phyloP scores from a whole-genome alignment of 2,329 filamentous ascomycete genomes.

The Mollisia scopiformis region DNA sequence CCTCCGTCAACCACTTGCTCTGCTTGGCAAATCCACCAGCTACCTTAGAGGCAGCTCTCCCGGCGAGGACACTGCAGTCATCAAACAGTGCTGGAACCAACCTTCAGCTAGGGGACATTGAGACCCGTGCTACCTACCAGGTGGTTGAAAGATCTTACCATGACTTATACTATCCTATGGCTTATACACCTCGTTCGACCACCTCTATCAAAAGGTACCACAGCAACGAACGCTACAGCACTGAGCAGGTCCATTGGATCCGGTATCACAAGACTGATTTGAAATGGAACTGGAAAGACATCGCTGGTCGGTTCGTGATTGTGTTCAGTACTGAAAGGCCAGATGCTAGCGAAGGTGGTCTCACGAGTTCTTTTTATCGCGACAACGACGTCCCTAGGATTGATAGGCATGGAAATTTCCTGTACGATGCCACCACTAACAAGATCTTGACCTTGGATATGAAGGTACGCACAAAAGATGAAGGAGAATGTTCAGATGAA shows the following conservation, averaged over 20 bases:
- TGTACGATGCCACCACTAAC: not conserved
- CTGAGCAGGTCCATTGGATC: conserved; percentile 14
- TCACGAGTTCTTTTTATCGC: conserved; percentile 8
- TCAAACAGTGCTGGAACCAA: too few relatives aligned
- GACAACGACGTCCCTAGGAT: conserved; percentile 1
- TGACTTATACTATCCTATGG: too few relatives aligned
- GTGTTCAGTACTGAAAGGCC: not conserved
- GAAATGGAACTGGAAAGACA: not conserved
- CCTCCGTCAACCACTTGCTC: too few relatives aligned
- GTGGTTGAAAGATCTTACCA: too few relatives aligned
- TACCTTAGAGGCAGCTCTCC: too few relatives aligned
- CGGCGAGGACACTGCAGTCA: too few relatives aligned
- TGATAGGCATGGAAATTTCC: not conserved
- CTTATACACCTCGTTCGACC: not conserved
- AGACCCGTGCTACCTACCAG: too few relatives aligned
- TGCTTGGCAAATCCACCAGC: too few relatives aligned
- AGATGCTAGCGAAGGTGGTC: not conserved
- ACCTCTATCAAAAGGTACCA: not conserved
- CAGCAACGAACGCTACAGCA: conserved; percentile 6
- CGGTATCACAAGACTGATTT: conserved; percentile 10
- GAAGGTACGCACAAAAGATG: not conserved
- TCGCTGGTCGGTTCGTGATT: not conserved
- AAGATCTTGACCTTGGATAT: not conserved
- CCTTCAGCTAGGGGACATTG: too few relatives aligned
- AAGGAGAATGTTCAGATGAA: not conserved